Conservation (phyloP, 192 early-diverging fungal genomes). For the Backusella circina region DNA sequence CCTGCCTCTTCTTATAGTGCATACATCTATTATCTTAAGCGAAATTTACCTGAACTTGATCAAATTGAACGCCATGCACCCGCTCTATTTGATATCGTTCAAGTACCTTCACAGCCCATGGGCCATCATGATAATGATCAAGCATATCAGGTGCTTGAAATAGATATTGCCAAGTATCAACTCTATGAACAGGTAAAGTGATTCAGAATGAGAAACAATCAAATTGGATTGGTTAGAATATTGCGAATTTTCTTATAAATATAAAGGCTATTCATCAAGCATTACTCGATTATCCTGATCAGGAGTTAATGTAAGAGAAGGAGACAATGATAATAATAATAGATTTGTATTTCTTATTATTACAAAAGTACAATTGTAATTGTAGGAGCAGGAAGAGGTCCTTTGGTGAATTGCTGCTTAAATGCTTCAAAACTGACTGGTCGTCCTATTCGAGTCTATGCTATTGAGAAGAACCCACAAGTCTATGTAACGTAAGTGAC, state of each 20-base stretch:
- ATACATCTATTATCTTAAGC: not conserved
- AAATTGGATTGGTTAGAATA: not conserved
- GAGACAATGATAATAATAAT: not conserved
- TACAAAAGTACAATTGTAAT: slow-evolving; percentile 77
- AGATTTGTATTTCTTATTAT: not conserved
- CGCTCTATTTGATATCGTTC: not conserved
- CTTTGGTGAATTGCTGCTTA: slow-evolving; percentile 87
- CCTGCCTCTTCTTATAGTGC: not conserved
- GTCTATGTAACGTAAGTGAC: slow-evolving; percentile 75
- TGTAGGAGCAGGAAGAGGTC: slow-evolving; percentile 94
- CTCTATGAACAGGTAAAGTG: not conserved
- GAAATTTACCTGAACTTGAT: not conserved
- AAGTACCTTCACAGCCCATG: not conserved
- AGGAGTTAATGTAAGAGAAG: slow-evolving; percentile 49
- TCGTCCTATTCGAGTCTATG: slow-evolving; percentile 67
- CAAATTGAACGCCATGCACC: not conserved
- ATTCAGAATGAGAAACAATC: not conserved
- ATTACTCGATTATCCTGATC: slow-evolving; percentile 46
- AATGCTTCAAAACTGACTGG: slow-evolving; percentile 63
- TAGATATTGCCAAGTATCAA: not conserved
- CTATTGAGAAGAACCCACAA: slow-evolving; percentile 96
- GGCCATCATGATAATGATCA: not conserved
- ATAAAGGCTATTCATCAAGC: slow-evolving; percentile 52
- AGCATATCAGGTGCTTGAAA: not conserved
- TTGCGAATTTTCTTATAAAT: not conserved